Percentiles rank a stretch among this genome's conserved stretches.
Conservation (phyloP, 306 rosid species). For the Fragaria iinumae region DNA sequence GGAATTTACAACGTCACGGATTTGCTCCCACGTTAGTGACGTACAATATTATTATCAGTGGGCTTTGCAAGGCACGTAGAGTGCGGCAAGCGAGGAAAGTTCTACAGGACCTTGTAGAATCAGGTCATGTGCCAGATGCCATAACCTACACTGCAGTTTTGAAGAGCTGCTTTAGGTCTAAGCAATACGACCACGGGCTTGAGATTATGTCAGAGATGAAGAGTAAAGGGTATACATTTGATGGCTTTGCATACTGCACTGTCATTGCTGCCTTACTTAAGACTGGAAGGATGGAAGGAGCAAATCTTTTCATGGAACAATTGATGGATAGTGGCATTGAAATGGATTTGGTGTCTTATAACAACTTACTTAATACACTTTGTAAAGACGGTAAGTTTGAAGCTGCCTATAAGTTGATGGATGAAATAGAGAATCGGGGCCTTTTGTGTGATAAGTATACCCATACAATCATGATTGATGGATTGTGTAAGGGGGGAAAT, state of each 20-base stretch:
- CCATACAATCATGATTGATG: conserved; percentile 61
- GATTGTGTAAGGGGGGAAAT: conserved; percentile 60
- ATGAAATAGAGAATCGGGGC: conserved; percentile 62
- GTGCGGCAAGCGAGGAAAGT: conserved; percentile 42
- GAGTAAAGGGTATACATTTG: conserved; percentile 57
- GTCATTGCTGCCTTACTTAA: conserved; percentile 60
- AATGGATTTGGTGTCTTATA: conserved; percentile 60
- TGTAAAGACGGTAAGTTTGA: conserved; percentile 63
- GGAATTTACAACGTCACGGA: conserved; percentile 55
- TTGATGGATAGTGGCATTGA: conserved; percentile 52
- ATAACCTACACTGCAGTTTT: conserved; percentile 68
- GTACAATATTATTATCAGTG: conserved; percentile 65
- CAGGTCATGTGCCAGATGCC: conserved; percentile 49
- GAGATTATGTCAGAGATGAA: conserved; percentile 63
- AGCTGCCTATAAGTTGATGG: conserved; percentile 58
- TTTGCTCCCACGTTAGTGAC: conserved; percentile 60
- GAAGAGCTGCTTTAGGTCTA: conserved; percentile 59
- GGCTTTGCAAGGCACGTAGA: conserved; percentile 64
- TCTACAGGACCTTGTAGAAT: conserved; percentile 54
- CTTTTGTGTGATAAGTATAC: conserved; percentile 61
- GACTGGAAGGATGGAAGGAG: conserved; percentile 59
- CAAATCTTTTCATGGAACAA: conserved; percentile 40
- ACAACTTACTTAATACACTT: conserved; percentile 54
- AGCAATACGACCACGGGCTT: conserved; percentile 50
- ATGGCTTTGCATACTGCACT: conserved; percentile 76